phyloP scores from a whole-genome alignment of 2,329 filamentous ascomycete species.

The Diaporthe destruens region DNA sequence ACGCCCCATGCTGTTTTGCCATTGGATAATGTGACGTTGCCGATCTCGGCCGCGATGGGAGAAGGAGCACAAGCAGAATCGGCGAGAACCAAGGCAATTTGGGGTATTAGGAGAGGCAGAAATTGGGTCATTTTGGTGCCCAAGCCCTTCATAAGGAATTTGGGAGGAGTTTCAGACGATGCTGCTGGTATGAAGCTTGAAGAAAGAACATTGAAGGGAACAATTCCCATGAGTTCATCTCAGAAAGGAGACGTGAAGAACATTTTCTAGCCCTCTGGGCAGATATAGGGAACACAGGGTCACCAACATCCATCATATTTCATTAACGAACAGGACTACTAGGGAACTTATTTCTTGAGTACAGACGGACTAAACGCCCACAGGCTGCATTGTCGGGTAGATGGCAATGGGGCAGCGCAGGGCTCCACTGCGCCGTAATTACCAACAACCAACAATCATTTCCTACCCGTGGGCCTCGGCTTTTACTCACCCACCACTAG shows the following conservation, averaged over 20 bases:
- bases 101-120: neutral
- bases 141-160: neutral
- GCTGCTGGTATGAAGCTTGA: neutral
- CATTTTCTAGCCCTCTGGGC: neutral
- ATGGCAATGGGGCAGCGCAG: neutral
- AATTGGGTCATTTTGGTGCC: neutral
- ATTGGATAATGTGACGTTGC: neutral
- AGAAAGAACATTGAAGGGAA: no score
- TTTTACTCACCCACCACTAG: no score
- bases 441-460: neutral
- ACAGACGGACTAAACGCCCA: neutral
- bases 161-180: neutral
- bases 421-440: neutral
- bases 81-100: slow-evolving; percentile 3
- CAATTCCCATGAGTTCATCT: no score
- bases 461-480: no score
- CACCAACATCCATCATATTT: neutral
- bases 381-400: neutral
- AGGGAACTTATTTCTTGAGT: neutral
- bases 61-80: neutral
- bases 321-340: neutral
- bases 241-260: no score
- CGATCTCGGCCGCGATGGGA: neutral
- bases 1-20: slow-evolving; percentile 10
- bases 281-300: no score